Conservation (phyloP, 1,139 yeast genomes). For the Scheffersomyces parashehatae region DNA sequence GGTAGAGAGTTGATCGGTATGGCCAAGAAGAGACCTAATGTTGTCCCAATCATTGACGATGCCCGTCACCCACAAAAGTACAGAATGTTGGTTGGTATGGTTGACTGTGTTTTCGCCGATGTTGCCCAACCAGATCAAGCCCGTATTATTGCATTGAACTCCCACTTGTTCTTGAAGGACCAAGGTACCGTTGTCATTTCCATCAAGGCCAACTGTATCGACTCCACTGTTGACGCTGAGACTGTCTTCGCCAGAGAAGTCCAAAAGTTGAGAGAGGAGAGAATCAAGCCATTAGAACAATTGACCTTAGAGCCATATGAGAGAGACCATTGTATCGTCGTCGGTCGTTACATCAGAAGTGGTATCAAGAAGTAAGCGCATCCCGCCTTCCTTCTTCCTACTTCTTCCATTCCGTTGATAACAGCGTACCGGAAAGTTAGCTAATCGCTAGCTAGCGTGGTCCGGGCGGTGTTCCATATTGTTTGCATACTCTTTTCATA, state of each 20-base stretch:
- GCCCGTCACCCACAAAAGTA: conserved; percentile 99
- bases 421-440: no score
- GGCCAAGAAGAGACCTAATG: conserved; percentile 99
- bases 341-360: conserved; percentile 94
- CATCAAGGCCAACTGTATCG: conserved; percentile 99
- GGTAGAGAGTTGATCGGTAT: conserved; percentile 98
- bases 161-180: conserved; percentile 96
- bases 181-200: conserved; percentile 98
- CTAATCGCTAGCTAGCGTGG: neutral
- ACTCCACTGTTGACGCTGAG: conserved; percentile 98
- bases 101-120: conserved; percentile 97
- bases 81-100: conserved; percentile 99
- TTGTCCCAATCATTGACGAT: conserved; percentile 97
- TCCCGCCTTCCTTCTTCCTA: neutral
- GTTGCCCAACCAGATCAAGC: conserved; percentile 99
- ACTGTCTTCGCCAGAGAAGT: conserved; percentile 99
- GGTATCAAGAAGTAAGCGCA: conserved; percentile 57
- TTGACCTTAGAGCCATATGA: conserved; percentile 98
- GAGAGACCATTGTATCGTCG: conserved; percentile 99
- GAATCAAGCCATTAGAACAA: conserved; percentile 97
- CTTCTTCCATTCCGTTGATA: neutral
- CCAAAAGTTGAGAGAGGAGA: conserved; percentile 97
- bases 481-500: no score
- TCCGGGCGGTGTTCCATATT: no score
- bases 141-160: conserved; percentile 97